A percentile compares a stretch with the other conserved stretches of the same genome.
These are phyloP conservation scores for Leishmania major DNA, from an alignment of 208 protist species.

Conservation along the genomic window DNA sequence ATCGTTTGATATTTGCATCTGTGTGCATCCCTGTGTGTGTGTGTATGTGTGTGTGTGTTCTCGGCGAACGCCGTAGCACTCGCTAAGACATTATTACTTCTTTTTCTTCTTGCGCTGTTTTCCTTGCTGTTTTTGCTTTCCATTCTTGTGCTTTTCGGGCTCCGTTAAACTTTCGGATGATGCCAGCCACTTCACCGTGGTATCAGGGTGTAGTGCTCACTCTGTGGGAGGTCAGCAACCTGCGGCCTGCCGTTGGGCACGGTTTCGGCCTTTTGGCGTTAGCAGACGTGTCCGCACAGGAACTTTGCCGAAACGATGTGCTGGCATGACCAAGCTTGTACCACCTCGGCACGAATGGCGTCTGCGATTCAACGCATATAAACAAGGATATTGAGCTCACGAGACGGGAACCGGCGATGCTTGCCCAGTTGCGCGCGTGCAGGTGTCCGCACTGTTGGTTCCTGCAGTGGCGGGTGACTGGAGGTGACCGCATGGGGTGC, in stretches of 20 bases:
- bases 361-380: background rate
- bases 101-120: background rate
- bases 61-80: background rate
- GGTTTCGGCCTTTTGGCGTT: background rate
- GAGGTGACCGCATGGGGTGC: too few species aligned
- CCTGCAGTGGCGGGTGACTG: background rate
- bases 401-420: background rate
- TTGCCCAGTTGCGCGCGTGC: too few species aligned
- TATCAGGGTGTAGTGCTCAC: background rate
- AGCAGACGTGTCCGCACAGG: background rate
- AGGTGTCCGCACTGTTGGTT: background rate
- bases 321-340: background rate
- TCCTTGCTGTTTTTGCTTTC: background rate
- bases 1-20: background rate
- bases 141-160: constrained; percentile 5
- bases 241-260: background rate
- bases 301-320: background rate
- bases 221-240: background rate
- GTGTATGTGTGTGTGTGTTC: background rate
- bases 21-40: background rate
- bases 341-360: background rate
- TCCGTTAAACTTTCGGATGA: background rate
- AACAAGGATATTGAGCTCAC: background rate
- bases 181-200: background rate
- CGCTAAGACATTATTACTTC: background rate